These are phyloP conservation scores for Lepiota brunneoincarnata DNA, from an alignment of 768 basidiomycete species.

Conservation along the genomic window DNA sequence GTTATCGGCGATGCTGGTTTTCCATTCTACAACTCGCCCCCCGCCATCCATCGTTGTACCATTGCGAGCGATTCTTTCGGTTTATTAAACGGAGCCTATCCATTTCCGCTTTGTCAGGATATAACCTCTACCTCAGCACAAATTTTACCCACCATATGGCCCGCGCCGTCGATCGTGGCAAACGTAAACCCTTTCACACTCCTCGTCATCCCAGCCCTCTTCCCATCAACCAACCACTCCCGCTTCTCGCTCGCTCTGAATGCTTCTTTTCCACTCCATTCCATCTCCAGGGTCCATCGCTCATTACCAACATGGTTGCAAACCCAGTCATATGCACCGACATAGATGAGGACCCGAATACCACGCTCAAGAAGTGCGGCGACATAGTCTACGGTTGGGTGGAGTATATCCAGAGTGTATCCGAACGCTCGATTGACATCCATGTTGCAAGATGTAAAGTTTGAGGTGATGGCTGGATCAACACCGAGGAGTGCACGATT, in stretches of 20 bases:
- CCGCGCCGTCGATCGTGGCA: slow-evolving; percentile 62
- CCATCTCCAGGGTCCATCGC: slow-evolving; percentile 63
- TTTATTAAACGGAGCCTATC: slow-evolving; percentile 13
- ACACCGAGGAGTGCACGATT: slow-evolving; percentile 62
- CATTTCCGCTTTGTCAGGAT: background rate
- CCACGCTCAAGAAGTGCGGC: slow-evolving; percentile 69
- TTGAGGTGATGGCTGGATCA: slow-evolving; percentile 36
- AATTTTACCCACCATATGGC: slow-evolving; percentile 56
- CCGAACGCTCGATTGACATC: slow-evolving; percentile 50
- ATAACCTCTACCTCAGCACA: background rate
- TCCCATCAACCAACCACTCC: slow-evolving; percentile 59
- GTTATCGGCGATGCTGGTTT: background rate
- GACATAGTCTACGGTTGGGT: slow-evolving; percentile 54
- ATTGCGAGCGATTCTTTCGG: slow-evolving; percentile 12
- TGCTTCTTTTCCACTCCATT: slow-evolving; percentile 63
- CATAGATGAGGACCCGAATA: slow-evolving; percentile 66
- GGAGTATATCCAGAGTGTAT: slow-evolving; percentile 37
- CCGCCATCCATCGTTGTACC: slow-evolving; percentile 13
- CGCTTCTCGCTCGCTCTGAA: slow-evolving; percentile 40
- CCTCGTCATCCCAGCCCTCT: slow-evolving; percentile 36
- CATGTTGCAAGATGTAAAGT: slow-evolving; percentile 30
- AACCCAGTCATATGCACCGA: slow-evolving; percentile 68
- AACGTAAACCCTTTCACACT: slow-evolving; percentile 55
- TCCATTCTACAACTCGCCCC: background rate
- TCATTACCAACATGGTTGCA: slow-evolving; percentile 79